Evolutionary conservation across 352 stramenopile species (phyloP).

Genomic region (Globisporangium abappressorium): DNA sequence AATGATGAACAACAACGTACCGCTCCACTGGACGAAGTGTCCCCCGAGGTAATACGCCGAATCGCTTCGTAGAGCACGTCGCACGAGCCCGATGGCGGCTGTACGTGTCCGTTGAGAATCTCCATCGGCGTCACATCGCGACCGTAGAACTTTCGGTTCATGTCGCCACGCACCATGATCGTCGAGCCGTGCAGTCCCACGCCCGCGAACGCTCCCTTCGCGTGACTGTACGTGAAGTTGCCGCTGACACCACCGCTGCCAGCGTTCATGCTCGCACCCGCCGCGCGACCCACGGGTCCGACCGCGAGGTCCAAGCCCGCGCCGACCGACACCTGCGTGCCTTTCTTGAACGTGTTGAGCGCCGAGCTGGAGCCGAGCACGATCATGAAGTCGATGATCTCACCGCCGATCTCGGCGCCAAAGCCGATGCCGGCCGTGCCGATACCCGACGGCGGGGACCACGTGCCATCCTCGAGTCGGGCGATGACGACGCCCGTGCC

Average conservation of each 20-base stretch:
- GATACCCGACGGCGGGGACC: constrained; percentile 82
- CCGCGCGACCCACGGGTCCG: constrained; percentile 63
- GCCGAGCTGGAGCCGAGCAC: constrained; percentile 67
- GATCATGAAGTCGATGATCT: constrained; percentile 90
- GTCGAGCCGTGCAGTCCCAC: constrained; percentile 79
- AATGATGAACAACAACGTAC: constrained; percentile 8
- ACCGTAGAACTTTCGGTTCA: constrained; percentile 86
- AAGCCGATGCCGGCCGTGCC: constrained; percentile 80
- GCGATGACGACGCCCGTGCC: constrained; percentile 81
- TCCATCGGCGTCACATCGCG: constrained; percentile 75
- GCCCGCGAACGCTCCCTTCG: constrained; percentile 78
- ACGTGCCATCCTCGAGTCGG: constrained; percentile 76
- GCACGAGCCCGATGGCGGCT: constrained; percentile 53
- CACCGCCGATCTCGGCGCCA: constrained; percentile 77
- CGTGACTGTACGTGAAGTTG: constrained; percentile 87
- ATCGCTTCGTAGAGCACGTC: constrained; percentile 75
- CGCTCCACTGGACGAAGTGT: constrained; percentile 7
- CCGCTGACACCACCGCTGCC: constrained; percentile 71
- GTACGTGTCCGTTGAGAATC: constrained; percentile 76
- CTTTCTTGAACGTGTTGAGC: constrained; percentile 83
- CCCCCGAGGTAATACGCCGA: constrained; percentile 32
- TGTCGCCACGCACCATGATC: constrained; percentile 80
- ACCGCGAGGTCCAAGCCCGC: constrained; percentile 75
- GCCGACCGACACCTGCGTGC: constrained; percentile 77
- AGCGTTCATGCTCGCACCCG: constrained; percentile 73